phyloP scores from a whole-genome alignment of 352 stramenopile species.

The Phytopythium kandeliae region DNA sequence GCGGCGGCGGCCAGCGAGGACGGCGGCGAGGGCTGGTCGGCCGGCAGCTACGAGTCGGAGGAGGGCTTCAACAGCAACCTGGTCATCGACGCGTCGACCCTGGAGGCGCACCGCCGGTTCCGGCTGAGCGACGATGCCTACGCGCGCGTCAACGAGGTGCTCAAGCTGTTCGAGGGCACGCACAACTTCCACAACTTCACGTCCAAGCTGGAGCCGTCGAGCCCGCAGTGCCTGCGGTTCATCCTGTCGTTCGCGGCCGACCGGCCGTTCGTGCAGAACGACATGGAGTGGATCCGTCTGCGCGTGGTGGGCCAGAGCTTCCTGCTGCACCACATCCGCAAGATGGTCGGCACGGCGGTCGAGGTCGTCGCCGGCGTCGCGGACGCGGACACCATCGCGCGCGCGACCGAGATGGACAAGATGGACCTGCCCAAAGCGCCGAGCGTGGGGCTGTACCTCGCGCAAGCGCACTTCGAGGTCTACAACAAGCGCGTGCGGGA shows the following conservation, averaged over 20 bases:
- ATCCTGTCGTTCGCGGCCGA: conserved; percentile 90
- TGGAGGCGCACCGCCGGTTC: conserved; percentile 70
- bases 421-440: conserved; percentile 86
- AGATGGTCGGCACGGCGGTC: conserved; percentile 92
- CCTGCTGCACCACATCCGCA: conserved; percentile 97
- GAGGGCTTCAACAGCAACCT: conserved; percentile 30
- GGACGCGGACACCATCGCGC: conserved; percentile 38
- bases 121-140: conserved; percentile 54
- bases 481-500: conserved; percentile 80
- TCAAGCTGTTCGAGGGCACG: conserved; percentile 78
- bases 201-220: conserved; percentile 79
- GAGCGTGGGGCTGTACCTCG: conserved; percentile 82
- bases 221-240: conserved; percentile 83
- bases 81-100: conserved; percentile 49
- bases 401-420: conserved; percentile 65
- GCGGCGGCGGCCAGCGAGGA: conserved; percentile 1
- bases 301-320: conserved; percentile 96
- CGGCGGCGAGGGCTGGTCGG: conserved; percentile 5
- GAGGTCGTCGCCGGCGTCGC: conserved; percentile 69
- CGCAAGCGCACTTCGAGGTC: conserved; percentile 81
- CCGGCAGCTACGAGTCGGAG: conserved; percentile 21
- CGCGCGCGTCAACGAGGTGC: conserved; percentile 37
- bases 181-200: conserved; percentile 98
- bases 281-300: conserved; percentile 94
- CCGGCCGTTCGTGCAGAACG: conserved; percentile 77